Base-by-base conservation (phyloP, 441 rosid species). In the Corymbia calophylla region DNA sequence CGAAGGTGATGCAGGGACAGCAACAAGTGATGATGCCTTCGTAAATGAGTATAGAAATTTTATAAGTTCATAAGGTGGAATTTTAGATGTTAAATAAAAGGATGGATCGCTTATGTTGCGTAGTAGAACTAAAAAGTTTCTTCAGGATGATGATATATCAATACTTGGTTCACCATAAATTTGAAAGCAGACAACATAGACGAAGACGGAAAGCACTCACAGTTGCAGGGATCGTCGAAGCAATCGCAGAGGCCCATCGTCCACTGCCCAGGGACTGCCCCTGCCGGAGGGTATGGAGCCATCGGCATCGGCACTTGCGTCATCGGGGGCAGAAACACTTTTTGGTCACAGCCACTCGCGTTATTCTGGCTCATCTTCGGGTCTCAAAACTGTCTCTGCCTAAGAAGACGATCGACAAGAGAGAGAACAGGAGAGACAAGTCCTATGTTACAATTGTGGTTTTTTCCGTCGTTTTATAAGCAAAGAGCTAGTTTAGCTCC, bases 1-100 rank as follows among this genome's bases (percentile, higher is more conserved):
- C 91, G 2, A 90, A 87, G 18, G 87, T 80, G 82, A 90, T n/a
- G 81, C 91, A 87, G 47, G 89, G 91, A 48, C 91, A 90, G 53
- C 53, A 58, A 19, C 73, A 80, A 13, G 91, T 90, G 62, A 87
- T 0, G 32, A 58, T 10, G 8, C 90, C 90, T 64, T 77, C 12
- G 9, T 6, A 19, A 77, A 23, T 4, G n/a, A 44, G 12, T 12
- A 39, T 39, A 73, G 51, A 23, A 2, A 73, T 73, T 73, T 12
- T 4, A 13, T 21, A 25, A 73, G n/a, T 12, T 6, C 44, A 32
- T 32, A 32, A 39, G 80, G 23, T 68, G 80, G 9, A 68, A 11
- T 31, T 66, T 17, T 18, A 68, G 80, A 68, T 32, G 25, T 32
- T 68, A 32, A 68, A 68, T 2, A 32, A 68, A 68, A 68, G 80